A percentile compares a stretch with the other conserved stretches of the same genome.
Conservation (phyloP, 805 yeast species). For the Sugiyamaella lignohabitans region DNA sequence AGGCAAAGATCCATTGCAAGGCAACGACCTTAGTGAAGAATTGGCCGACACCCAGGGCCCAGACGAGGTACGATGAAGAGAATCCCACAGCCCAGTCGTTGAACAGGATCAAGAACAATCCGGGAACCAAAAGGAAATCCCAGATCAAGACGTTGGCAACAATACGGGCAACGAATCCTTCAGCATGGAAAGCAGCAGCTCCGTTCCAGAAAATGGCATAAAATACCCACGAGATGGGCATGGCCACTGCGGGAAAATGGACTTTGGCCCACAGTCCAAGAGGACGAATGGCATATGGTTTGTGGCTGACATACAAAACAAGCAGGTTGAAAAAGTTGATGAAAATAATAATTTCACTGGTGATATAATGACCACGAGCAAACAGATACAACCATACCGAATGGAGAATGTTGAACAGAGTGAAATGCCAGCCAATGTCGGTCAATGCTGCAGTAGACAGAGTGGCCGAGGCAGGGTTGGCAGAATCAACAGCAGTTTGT, state of each 20-base stretch:
- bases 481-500: not conserved
- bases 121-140: slow-evolving; percentile 67
- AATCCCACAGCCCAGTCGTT: slow-evolving; percentile 70
- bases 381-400: slow-evolving; percentile 62
- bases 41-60: slow-evolving; percentile 69
- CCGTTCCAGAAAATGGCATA: slow-evolving; percentile 82
- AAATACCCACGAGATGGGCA: slow-evolving; percentile 70
- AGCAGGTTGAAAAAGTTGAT: slow-evolving; percentile 55
- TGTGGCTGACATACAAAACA: slow-evolving; percentile 49
- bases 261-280: slow-evolving; percentile 47
- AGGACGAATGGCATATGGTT: slow-evolving; percentile 52
- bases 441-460: slow-evolving; percentile 20
- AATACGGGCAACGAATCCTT: slow-evolving; percentile 48
- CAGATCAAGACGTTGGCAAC: slow-evolving; percentile 70
- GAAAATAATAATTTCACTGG: slow-evolving; percentile 52
- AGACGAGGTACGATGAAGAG: slow-evolving; percentile 47
- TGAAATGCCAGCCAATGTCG: slow-evolving; percentile 49
- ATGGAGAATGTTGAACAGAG: slow-evolving; percentile 51
- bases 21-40: slow-evolving; percentile 62
- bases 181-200: slow-evolving; percentile 63
- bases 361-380: slow-evolving; percentile 50
- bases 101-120: slow-evolving; percentile 47
- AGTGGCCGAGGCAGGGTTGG: slow-evolving; percentile 12
- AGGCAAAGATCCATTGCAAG: slow-evolving; percentile 81
- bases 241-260: slow-evolving; percentile 59